Conservation (phyloP, 805 yeast genomes). For the Barnettozyma siamensis region DNA sequence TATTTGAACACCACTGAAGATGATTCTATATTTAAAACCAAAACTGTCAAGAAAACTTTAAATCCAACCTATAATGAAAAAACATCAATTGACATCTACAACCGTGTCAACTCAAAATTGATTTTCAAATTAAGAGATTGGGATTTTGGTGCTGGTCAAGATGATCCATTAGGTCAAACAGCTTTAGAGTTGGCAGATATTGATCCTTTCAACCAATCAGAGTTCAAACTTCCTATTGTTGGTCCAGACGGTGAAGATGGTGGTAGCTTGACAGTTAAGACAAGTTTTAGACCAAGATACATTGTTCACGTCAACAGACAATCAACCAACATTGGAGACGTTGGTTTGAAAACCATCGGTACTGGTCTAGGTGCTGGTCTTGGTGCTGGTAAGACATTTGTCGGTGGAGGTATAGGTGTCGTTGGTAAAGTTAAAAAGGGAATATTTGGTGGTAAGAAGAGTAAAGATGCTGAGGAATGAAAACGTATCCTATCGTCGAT, state of each 20-base stretch:
- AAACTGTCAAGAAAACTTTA: constrained; percentile 78
- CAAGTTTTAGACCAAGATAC: constrained; percentile 67
- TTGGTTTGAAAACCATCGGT: constrained; percentile 47
- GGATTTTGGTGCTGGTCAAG: constrained; percentile 87
- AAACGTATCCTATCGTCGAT: too few species aligned
- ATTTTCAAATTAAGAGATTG: constrained; percentile 69
- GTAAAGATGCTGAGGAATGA: constrained; percentile 5
- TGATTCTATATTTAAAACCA: constrained; percentile 61
- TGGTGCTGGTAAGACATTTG: constrained; percentile 37
- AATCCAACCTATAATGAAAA: constrained; percentile 87
- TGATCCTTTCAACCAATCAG: constrained; percentile 50
- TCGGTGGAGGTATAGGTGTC: constrained; percentile 40
- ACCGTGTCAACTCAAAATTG: constrained; percentile 56
- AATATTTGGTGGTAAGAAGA: constrained; percentile 30
- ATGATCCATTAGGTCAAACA: constrained; percentile 75
- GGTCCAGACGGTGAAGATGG: constrained; percentile 37
- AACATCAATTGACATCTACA: constrained; percentile 47
- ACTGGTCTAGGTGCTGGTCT: constrained; percentile 43
- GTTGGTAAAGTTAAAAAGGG: constrained; percentile 36
- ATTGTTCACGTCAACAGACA: constrained; percentile 39
- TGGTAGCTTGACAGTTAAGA: constrained; percentile 57
- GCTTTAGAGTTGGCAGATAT: constrained; percentile 51
- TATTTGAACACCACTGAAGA: constrained; percentile 53
- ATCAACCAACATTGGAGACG: constrained; percentile 38
- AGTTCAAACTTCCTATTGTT: constrained; percentile 44